These are phyloP conservation scores for Fusarium sp. DNA, from an alignment of 2,329 filamentous ascomycete species.

Conservation along the genomic window DNA sequence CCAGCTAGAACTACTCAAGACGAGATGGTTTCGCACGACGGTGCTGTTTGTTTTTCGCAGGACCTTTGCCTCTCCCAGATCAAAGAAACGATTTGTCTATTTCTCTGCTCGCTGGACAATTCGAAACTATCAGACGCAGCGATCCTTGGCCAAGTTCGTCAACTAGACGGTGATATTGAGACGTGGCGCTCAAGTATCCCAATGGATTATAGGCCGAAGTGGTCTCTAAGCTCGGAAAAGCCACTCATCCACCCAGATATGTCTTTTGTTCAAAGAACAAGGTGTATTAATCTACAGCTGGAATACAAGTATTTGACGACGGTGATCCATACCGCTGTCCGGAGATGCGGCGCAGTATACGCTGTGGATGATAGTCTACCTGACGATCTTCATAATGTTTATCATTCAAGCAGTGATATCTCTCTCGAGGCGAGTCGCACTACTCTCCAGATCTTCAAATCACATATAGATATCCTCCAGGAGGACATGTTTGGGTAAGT, in stretches of 20 bases:
- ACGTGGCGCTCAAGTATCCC: background rate
- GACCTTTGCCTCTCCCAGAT: background rate
- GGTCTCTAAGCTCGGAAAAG: background rate
- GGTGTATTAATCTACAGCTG: background rate
- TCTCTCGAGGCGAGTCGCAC: background rate
- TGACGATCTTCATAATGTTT: background rate
- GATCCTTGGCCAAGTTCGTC: background rate
- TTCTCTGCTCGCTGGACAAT: background rate
- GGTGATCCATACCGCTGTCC: background rate
- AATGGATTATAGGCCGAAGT: background rate
- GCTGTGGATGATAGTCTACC: background rate
- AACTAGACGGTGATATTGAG: background rate
- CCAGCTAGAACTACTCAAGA: too few species aligned
- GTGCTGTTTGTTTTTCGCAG: background rate
- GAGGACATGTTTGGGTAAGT: background rate
- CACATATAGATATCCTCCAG: background rate
- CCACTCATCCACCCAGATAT: background rate
- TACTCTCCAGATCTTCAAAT: background rate
- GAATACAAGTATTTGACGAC: background rate
- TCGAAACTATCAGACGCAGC: background rate
- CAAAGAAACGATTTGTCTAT: background rate
- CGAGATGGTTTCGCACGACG: background rate
- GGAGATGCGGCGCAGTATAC: background rate
- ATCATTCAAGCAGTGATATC: conserved; percentile 4
- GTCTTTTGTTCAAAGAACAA: background rate